Base-by-base conservation (phyloP, 148 eudicot species). In the Cornus controversa region DNA sequence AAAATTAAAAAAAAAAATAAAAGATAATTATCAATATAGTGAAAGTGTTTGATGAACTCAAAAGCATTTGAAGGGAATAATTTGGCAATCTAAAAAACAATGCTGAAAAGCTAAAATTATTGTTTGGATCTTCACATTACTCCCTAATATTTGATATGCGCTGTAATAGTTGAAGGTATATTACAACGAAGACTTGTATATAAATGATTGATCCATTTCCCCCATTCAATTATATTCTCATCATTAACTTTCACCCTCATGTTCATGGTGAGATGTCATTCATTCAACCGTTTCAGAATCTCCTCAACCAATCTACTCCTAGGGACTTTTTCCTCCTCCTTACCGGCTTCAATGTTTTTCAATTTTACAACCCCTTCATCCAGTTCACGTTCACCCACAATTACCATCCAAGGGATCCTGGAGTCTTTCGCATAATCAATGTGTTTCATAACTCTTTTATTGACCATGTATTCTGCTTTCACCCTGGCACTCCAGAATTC, bases 401-500 rank as follows among this genome's bases (percentile, higher is more conserved):
- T 83, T 66, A 93, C 95, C 83, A 93, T 83, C 81, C 80, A 88
- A 16, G 99, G 99, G 74, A 96, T 93, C 66, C 78, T 85, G 16
- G 91, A 86, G 47, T 87, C 85, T 83, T 80, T 89, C 67, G 97
- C 97, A 45, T 90, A 92, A 10, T 89, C 93, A 63, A 92, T 77
- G 86, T 91, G 95, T 87, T 96, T 96, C 76, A 20, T 47, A 24
- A 88, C 75, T 80, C 91, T 90, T 73, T 89, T 96, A 60, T 82
- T 84, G 36, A 87, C 34, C 73, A 71, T 70, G 70, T 78, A 89
- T 76, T 96, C 98, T 23, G 98, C 91, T 77, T 88, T 92, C 47
- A 96, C 71, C 81, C 82, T 86, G 9, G 90, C 98, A 50, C 63
- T 82, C 99, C 99, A 96, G 74, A 94, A 69, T 60, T 89, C 91